Evolutionary conservation across 2,329 filamentous ascomycete species (phyloP), one percentile per base, ranked within the genome.

Genomic region (Pseudocercospora vitis): DNA sequence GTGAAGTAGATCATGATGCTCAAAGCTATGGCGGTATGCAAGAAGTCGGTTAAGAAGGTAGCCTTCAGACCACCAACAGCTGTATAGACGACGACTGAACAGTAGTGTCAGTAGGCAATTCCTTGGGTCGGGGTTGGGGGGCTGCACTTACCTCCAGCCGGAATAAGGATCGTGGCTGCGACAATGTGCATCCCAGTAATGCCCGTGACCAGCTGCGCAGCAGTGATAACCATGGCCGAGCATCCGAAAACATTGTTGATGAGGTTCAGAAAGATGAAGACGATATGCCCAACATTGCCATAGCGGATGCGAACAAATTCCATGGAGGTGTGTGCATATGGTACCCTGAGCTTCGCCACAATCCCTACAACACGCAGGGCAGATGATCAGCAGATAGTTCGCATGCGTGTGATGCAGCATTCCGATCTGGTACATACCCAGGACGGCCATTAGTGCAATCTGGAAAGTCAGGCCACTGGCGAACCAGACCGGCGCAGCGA

Each of bases 271-370:
- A 66, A 16, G 29, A 66, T 64, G 46, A 63, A 65, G 2, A 65
- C 47, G 4, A 57, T 55, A 19, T 66, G 64, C n/a, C 55, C 63
- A 24, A 58, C 57, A 7, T 49, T 57, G 6, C 65, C 65, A 44
- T 68, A 66, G 52, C 65, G 53, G 65, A 74, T 74, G 3, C 71
- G 71, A 31, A 79, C 74, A 37, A 80, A 78, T 57, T 79, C 77
- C 2, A 79, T 69, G 3, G 74, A 77, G 0, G 77, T 80, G 52
- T 80, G 77, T 0, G 77, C 77, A 52, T 78, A 77, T 0, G 77
- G 77, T 0, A 79, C 76, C 29, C 76, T 67, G 21, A 79, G 70
- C 60, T 80, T 80, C 7, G 74, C 74, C 42, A 78, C 63, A 5
- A 80, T 75, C 3, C 77, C 48, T 44, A 18, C 24, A 14, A 3